Percentiles rank a stretch among this genome's conserved stretches.
Conservation (phyloP, 257 asterid species). For the Ehretia macrophylla region DNA sequence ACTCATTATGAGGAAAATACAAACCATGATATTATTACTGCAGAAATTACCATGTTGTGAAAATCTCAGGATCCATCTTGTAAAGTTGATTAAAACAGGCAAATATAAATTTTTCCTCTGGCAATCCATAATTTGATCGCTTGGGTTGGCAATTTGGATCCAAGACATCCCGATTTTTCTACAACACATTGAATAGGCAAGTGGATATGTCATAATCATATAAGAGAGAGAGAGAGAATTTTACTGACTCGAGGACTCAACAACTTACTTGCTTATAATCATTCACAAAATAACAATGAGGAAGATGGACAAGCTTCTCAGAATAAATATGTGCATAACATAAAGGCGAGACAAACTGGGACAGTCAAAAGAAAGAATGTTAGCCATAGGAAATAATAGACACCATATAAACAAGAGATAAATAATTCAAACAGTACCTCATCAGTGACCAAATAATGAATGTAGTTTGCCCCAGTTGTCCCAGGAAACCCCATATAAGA, state of each 20-base stretch:
- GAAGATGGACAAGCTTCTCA: constrained; percentile 90
- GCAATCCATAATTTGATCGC: constrained; percentile 94
- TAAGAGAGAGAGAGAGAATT: no score
- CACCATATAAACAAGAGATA: neutral
- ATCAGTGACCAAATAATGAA: constrained; percentile 91
- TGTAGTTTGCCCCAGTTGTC: constrained; percentile 92
- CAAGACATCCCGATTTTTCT: constrained; percentile 93
- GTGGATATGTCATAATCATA: neutral
- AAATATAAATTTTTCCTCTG: constrained; percentile 88
- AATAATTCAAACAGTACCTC: constrained; percentile 41
- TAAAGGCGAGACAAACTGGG: constrained; percentile 92
- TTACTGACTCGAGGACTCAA: neutral
- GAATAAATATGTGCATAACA: constrained; percentile 81
- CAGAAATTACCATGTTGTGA: constrained; percentile 61
- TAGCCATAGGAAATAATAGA: neutral
- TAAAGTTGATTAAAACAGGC: constrained; percentile 99
- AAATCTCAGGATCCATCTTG: constrained; percentile 99
- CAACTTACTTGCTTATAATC: constrained; percentile 87
- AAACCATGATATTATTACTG: neutral
- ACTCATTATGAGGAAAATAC: neutral
- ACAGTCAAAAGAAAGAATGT: neutral
- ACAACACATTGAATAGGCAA: constrained; percentile 1
- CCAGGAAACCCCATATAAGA: constrained; percentile 99
- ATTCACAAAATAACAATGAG: constrained; percentile 96
- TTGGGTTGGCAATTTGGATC: constrained; percentile 71